A percentile compares a stretch with the other conserved stretches of the same genome.
phyloP scores from a whole-genome alignment of 2,329 filamentous ascomycete species.

The Elsinoe batatas region DNA sequence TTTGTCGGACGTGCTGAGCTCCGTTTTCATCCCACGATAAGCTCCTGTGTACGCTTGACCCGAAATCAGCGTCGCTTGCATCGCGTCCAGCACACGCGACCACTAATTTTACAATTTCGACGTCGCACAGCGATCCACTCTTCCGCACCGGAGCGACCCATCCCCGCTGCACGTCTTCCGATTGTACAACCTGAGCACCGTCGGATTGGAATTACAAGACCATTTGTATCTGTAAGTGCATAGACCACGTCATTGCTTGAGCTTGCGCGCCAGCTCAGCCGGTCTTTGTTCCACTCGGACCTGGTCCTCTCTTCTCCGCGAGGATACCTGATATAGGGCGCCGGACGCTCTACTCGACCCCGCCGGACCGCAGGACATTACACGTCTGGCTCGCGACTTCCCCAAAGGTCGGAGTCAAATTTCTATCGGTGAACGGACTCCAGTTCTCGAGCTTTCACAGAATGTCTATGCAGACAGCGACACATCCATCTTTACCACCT shows the following conservation, averaged over 20 bases:
- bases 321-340: slow-evolving; percentile 3
- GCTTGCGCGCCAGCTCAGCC: neutral
- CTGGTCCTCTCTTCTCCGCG: neutral
- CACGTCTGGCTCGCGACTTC: neutral
- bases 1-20: neutral
- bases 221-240: slow-evolving; percentile 1
- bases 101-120: neutral
- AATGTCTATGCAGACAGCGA: slow-evolving; percentile 13
- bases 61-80: neutral
- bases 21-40: neutral
- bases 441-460: neutral
- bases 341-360: slow-evolving; percentile 8
- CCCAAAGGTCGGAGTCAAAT: neutral
- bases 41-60: neutral
- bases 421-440: neutral
- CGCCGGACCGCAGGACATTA: neutral
- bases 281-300: neutral
- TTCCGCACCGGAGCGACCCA: slow-evolving; percentile 6
- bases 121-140: neutral
- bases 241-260: neutral
- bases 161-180: neutral
- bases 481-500: slow-evolving; percentile 11
- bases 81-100: neutral
- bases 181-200: neutral
- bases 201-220: neutral